phyloP scores from a whole-genome alignment of 345 rosid genomes.

The Rhodomyrtus tomentosa region DNA sequence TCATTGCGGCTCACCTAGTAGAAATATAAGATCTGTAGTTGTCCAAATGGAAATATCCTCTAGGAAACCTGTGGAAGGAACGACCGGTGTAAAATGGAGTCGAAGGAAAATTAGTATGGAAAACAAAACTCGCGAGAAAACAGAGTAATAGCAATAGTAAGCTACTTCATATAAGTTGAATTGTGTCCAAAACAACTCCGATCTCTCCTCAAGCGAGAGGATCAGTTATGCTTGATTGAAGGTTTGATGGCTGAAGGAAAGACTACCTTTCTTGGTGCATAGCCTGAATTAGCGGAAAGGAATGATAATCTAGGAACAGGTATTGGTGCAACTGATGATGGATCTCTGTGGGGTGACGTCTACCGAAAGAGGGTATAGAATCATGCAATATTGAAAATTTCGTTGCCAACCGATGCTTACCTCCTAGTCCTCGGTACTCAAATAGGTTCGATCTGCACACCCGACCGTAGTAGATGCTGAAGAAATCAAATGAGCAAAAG shows the following conservation, averaged over 20 bases:
- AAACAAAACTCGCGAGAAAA: background rate
- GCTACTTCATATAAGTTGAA: too few relatives aligned
- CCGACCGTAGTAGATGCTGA: fast-evolving
- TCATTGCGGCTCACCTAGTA: background rate
- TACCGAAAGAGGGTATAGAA: fast-evolving
- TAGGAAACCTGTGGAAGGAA: background rate
- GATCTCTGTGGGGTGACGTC: background rate
- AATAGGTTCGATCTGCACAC: fast-evolving
- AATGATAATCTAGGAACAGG: background rate
- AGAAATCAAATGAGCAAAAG: fast-evolving
- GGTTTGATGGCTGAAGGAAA: too few relatives aligned
- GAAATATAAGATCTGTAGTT: fast-evolving
- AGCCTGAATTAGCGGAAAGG: too few relatives aligned
- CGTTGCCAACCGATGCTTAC: background rate
- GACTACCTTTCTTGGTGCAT: too few relatives aligned
- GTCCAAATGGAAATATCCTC: fast-evolving
- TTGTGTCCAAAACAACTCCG: too few relatives aligned
- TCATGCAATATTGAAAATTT: background rate
- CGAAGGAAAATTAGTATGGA: background rate
- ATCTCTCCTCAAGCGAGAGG: too few relatives aligned
- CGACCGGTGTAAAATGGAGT: fast-evolving
- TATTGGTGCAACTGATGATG: background rate
- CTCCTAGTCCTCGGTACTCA: background rate
- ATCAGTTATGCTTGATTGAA: too few relatives aligned
- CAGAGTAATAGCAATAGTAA: background rate